phyloP scores from a whole-genome alignment of 2,329 filamentous ascomycete species.

The Fusarium siculi region DNA sequence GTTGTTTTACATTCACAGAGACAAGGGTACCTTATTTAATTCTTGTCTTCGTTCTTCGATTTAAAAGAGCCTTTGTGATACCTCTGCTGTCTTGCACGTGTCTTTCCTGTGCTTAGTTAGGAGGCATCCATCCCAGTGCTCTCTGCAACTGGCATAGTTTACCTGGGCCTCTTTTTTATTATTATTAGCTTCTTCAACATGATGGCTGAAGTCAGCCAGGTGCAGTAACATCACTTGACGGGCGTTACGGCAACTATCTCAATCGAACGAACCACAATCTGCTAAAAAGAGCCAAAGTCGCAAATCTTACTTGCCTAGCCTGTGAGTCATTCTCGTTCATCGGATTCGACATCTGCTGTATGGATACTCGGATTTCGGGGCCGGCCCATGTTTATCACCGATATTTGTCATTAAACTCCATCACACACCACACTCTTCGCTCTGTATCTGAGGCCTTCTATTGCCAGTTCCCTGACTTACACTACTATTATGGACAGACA shows the following conservation, averaged over 20 bases:
- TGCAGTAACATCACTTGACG: conserved; percentile 2
- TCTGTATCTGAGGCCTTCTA: not conserved
- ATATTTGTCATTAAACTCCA: conserved; percentile 40
- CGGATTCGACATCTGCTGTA: conserved; percentile 4
- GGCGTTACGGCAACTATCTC: not conserved
- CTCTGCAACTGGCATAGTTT: not conserved
- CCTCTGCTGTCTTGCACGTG: not conserved
- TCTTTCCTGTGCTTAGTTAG: not conserved
- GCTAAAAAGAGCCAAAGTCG: conserved; percentile 3
- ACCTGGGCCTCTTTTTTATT: not conserved
- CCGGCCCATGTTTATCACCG: conserved; percentile 30
- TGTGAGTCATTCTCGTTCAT: conserved; percentile 35
- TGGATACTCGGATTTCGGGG: conserved; percentile 36
- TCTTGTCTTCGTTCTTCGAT: not conserved
- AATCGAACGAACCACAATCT: conserved; percentile 5
- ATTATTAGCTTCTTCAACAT: not conserved
- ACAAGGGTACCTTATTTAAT: not conserved
- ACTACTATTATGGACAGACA: not conserved
- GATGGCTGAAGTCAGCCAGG: conserved; percentile 1
- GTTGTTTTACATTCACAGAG: not conserved
- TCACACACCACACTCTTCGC: conserved; percentile 29
- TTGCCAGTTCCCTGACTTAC: not conserved
- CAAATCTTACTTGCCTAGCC: conserved; percentile 2
- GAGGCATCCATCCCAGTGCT: not conserved
- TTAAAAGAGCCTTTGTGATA: not conserved